Percentiles rank a stretch among this genome's conserved stretches.
Conservation (phyloP, 1,284 basidiomycete genomes). For the Ustilago vetiveriae region DNA sequence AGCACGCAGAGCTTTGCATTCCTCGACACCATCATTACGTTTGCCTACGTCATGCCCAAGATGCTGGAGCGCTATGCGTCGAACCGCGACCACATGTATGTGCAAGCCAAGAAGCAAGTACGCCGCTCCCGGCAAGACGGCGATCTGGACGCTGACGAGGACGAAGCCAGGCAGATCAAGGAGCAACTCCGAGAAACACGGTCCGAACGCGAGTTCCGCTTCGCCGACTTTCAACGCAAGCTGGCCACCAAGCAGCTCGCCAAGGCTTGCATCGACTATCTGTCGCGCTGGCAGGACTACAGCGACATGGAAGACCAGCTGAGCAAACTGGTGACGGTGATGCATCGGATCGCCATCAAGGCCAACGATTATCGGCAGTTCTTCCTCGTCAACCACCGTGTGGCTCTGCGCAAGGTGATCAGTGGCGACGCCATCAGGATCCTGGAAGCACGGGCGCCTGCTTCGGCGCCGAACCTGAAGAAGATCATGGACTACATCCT, state of each 20-base stretch:
- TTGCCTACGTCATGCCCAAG: slow-evolving; percentile 60
- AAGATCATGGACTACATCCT: slow-evolving; percentile 58
- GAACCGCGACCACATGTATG: slow-evolving; percentile 61
- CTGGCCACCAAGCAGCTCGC: slow-evolving; percentile 56
- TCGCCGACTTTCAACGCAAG: slow-evolving; percentile 60
- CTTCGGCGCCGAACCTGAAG: slow-evolving; percentile 44
- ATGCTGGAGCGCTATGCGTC: slow-evolving; percentile 63
- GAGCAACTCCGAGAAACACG: slow-evolving; percentile 42
- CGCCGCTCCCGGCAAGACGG: slow-evolving; percentile 42
- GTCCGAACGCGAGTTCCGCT: slow-evolving; percentile 61
- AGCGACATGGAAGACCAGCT: slow-evolving; percentile 52
- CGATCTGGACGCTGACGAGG: slow-evolving; percentile 44
- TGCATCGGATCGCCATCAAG: slow-evolving; percentile 62
- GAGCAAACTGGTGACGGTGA: slow-evolving; percentile 53
- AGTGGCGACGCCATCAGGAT: slow-evolving; percentile 35
- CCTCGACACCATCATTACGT: slow-evolving; percentile 58
- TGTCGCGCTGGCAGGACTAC: slow-evolving; percentile 59
- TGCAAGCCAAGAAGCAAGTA: slow-evolving; percentile 54
- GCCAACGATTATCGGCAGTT: slow-evolving; percentile 54
- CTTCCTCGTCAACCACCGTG: slow-evolving; percentile 47
- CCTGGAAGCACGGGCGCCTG: slow-evolving; percentile 36
- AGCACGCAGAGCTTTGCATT: slow-evolving; percentile 62
- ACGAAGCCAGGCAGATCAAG: slow-evolving; percentile 40
- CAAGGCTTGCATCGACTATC: slow-evolving; percentile 58
- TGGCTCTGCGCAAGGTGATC: slow-evolving; percentile 38